Evolutionary conservation across 352 stramenopile species (phyloP), one percentile per base, ranked within the genome.

Genomic region (Phytophthora quininea): DNA sequence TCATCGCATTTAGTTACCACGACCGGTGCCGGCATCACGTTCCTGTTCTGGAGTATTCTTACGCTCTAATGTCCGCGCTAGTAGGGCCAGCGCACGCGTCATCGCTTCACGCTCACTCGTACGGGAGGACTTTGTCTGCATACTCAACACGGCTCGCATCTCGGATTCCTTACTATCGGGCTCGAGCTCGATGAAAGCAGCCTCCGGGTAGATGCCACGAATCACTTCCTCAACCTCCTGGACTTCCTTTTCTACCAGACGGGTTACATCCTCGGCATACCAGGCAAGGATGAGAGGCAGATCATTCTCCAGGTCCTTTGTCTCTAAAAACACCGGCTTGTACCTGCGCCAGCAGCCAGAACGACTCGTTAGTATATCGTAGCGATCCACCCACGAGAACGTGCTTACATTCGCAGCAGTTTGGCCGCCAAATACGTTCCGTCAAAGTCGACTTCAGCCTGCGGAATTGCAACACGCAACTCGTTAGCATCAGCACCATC

Each of bases 401-500:
- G 47, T 6, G 53, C 73, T 57, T 80, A 93, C 82, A 92, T 96
- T 79, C 91, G 84, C 6, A 96, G 75, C 6, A 99, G 83, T 61
- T 98, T 93, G 8, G 97, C 97, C 14, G 97, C 97, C 43, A 99
- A 69, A 72, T 98, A 99, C 42, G 97, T 99, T 55, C 97, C 97
- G 67, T 99, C 97, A 82, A 99, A 99, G 77, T 99, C 97, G 5
- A 99, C 92, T 79, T 99, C 97, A 24, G 97, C 97, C 88, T 95
- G 47, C 14, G 35, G 59, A 46, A 60, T 12, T 29, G 38, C 29
- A 67, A 14, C 68, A 54, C 4, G 51, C 38, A 37, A 54, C 30
- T 9, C 33, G 27, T 70, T 15, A 74, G 43, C 43, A 27, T 38
- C 29, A 48, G n/a, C 29, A 53, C 27, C 9, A 12, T 9, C 33